Evolutionary conservation across 164 flowering plant genomes (phyloP), one percentile per base, ranked within the genome.

Genomic region (Cinnamomum chago): DNA sequence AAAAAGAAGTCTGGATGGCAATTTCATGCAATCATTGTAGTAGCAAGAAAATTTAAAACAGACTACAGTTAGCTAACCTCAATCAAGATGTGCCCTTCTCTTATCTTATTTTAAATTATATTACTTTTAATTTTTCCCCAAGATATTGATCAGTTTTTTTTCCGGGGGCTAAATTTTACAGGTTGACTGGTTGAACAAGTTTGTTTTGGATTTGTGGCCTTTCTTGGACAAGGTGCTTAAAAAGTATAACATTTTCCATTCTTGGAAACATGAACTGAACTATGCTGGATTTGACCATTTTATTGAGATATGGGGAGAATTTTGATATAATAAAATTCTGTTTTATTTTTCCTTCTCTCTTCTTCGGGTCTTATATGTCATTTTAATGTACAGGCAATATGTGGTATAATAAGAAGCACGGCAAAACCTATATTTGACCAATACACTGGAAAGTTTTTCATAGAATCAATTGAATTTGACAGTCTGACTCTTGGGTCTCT

Each of bases 121-220:
- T 55, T 14, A 55, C n/a, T 55, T 18, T 20, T 17, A 15, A 55
- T 68, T 35, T 68, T 68, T 11, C 18, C n/a, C 18, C 69, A 67
- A 11, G n/a, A 3, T 20, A 22, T 18, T 25, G 2, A 28, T 65
- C 2, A 27, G 30, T 14, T 64, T 30, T 18, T 60, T 66, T 20
- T 52, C 18, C 9, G 10, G 6, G n/a, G 1, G 67, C 24, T 65
- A 30, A 13, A 22, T 69, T 68, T 15, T 80, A 73, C 86, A 95
- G 98, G 95, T 92, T 50, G 97, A 95, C 69, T 95, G 97, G 99
- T 76, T 93, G 72, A 95, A 92, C 86, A 90, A 85, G 76, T 81
- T 89, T 68, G 17, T 92, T 40, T 70, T 52, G 23, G 80, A 87
- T 66, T 88, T 89, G 91, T 95, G 97, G 99, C 97, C 95, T 66